Percentiles rank a stretch among this genome's conserved stretches.
Evolutionary conservation across 345 rosid genomes (phyloP).

Genomic region (Jatropha curcas): DNA sequence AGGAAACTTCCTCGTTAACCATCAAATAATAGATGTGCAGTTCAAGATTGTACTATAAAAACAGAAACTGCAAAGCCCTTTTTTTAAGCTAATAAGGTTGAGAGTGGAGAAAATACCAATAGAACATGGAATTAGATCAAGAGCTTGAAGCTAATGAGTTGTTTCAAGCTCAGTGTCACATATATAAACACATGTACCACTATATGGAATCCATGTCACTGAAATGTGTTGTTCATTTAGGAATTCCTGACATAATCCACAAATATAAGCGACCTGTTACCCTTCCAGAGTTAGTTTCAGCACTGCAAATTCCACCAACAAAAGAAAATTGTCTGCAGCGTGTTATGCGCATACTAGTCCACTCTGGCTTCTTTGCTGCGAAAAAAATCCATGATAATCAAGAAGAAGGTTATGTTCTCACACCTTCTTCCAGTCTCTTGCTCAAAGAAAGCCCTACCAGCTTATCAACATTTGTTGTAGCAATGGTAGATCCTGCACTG

Average conservation of each 20-base stretch:
- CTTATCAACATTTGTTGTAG: neutral
- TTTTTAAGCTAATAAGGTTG: neutral
- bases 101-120: too few species aligned
- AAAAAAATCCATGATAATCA: neutral
- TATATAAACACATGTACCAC: constrained; percentile 21
- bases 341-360: constrained; percentile 27
- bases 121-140: constrained; percentile 16
- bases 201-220: constrained; percentile 23
- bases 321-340: constrained; percentile 15
- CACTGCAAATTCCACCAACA: constrained; percentile 2
- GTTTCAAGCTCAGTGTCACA: constrained; percentile 22
- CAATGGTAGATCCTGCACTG: constrained; percentile 22
- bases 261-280: constrained; percentile 9
- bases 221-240: constrained; percentile 23
- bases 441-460: constrained; percentile 8
- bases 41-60: neutral
- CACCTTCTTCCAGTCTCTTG: constrained; percentile 21
- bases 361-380: constrained; percentile 17
- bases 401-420: constrained; percentile 14
- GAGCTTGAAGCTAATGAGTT: constrained; percentile 6
- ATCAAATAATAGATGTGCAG: neutral
- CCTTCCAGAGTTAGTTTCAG: constrained; percentile 20
- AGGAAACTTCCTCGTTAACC: constrained; percentile 1
- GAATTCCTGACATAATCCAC: constrained; percentile 26
- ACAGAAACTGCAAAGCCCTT: neutral